phyloP scores from a whole-genome alignment of 257 asterid genomes.

The Cinchona pubescens region DNA sequence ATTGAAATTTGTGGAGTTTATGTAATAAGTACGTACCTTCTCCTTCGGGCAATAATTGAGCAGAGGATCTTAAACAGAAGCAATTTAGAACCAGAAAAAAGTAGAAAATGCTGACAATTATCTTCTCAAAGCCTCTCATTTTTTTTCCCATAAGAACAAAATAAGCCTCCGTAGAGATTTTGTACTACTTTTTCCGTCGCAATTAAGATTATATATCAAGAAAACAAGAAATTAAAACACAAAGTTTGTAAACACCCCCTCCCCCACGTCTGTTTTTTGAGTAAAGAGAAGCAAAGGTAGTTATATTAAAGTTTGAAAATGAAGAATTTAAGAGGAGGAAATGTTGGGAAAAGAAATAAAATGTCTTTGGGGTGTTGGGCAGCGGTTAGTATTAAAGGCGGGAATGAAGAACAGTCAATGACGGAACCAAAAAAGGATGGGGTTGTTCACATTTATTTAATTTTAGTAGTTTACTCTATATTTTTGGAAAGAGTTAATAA shows the following conservation, averaged over 20 bases:
- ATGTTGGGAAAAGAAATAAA: neutral
- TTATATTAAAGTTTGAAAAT: too few species aligned
- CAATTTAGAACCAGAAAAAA: neutral
- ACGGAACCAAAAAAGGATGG: too few species aligned
- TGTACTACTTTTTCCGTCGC: neutral
- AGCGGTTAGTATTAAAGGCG: neutral
- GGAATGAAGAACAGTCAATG: neutral
- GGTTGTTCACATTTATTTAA: too few species aligned
- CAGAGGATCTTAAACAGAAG: conserved; percentile 4
- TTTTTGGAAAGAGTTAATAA: too few species aligned
- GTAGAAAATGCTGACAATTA: neutral
- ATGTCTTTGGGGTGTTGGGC: too few species aligned
- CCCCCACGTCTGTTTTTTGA: too few species aligned
- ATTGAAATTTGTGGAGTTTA: neutral
- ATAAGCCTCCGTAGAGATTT: neutral
- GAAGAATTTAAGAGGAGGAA: neutral
- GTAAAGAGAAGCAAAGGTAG: neutral
- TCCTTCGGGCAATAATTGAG: conserved; percentile 17
- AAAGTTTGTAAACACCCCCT: too few species aligned
- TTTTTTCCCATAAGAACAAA: neutral
- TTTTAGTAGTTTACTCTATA: too few species aligned
- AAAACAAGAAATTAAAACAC: neutral
- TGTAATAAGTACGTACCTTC: too few species aligned
- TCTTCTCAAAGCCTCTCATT: neutral
- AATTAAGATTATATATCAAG: neutral